A percentile compares a stretch with the other conserved stretches of the same genome.
Conservation (phyloP, 2,329 filamentous ascomycete genomes). For the Colletotrichum liaoningense region DNA sequence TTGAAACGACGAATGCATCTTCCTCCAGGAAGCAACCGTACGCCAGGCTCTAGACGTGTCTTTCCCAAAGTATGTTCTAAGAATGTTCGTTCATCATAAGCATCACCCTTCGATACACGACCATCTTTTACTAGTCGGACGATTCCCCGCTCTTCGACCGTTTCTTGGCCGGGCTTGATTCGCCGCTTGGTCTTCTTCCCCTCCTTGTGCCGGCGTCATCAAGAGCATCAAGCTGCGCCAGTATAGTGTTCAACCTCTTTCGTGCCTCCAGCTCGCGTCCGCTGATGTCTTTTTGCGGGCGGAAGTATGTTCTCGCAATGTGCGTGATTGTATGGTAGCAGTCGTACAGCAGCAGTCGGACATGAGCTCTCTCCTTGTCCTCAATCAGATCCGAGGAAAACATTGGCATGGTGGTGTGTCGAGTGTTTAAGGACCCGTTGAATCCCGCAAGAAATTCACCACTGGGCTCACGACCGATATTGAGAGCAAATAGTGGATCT, state of each 20-base stretch:
- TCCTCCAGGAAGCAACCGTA: neutral
- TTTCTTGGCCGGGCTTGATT: conserved; percentile 61
- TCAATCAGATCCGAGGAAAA: conserved; percentile 49
- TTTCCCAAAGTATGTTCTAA: neutral
- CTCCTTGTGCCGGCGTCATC: conserved; percentile 43
- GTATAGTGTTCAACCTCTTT: conserved; percentile 58
- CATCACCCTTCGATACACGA: neutral
- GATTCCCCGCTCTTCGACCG: conserved; percentile 47
- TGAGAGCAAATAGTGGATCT: conserved; percentile 65
- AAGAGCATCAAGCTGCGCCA: conserved; percentile 58
- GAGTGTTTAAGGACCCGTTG: conserved; percentile 38
- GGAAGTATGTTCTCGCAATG: conserved; percentile 67
- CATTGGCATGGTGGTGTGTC: conserved; percentile 19
- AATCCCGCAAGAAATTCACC: conserved; percentile 62
- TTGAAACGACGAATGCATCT: neutral
- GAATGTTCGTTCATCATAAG: neutral
- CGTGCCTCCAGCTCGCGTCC: conserved; percentile 64
- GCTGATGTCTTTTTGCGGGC: conserved; percentile 59
- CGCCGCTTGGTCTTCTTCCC: conserved; percentile 51
- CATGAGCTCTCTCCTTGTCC: conserved; percentile 53
- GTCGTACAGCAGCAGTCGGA: conserved; percentile 66
- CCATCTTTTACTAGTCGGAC: conserved; percentile 11
- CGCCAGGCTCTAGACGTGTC: neutral
- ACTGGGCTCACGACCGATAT: conserved; percentile 58
- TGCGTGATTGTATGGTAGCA: conserved; percentile 66